These are phyloP conservation scores for Tylopilus sp. DNA, from an alignment of 1,284 basidiomycete genomes.

Conservation along the genomic window DNA sequence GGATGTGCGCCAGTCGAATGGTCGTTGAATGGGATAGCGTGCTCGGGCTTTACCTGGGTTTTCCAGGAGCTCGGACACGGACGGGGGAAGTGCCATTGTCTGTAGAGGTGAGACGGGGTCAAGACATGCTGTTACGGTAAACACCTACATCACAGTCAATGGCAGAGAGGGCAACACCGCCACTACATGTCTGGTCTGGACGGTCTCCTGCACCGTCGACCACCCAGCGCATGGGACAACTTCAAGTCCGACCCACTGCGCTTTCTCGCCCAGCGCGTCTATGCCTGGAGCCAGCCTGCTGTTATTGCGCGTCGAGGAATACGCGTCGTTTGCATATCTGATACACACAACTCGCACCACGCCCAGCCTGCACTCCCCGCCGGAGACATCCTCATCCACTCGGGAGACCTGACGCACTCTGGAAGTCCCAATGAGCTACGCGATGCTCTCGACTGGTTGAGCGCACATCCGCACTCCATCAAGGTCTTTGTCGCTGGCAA, in stretches of 20 bases:
- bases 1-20: slow-evolving; percentile 13
- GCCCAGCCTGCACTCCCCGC: slow-evolving; percentile 6
- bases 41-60: background rate
- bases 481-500: slow-evolving; percentile 12
- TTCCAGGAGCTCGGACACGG: slow-evolving; percentile 10
- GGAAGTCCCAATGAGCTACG: slow-evolving; percentile 3
- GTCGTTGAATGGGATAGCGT: slow-evolving; percentile 8
- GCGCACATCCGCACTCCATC: slow-evolving; percentile 6
- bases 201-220: slow-evolving; percentile 4
- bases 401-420: slow-evolving; percentile 8
- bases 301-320: background rate
- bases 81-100: slow-evolving; percentile 8
- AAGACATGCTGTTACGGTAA: too few species aligned
- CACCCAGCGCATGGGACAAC: slow-evolving; percentile 11
- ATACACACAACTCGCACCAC: slow-evolving; percentile 6
- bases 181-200: slow-evolving; percentile 7
- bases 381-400: slow-evolving; percentile 11
- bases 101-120: background rate
- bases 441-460: slow-evolving; percentile 12
- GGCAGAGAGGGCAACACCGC: too few species aligned
- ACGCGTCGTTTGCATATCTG: slow-evolving; percentile 11
- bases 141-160: too few species aligned
- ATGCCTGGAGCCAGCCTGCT: background rate
- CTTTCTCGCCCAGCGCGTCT: slow-evolving; percentile 8
- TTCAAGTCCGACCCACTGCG: slow-evolving; percentile 6